Evolutionary conservation across 768 basidiomycete species (phyloP), one percentile per base, ranked within the genome.

Genomic region (Phylloporus sp.): DNA sequence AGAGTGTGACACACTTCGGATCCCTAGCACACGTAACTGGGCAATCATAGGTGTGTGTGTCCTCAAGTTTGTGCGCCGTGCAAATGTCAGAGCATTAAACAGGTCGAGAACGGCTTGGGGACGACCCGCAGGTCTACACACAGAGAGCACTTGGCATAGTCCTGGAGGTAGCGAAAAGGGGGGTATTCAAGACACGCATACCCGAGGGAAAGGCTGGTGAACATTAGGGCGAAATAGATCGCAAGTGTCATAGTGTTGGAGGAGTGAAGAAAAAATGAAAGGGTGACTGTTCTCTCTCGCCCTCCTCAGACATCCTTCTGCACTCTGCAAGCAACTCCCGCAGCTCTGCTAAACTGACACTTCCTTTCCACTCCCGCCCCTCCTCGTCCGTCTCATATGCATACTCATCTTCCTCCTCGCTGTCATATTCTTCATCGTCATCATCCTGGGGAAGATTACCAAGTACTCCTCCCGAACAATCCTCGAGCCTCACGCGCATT

Each of bases 1-100:
- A 12, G 95, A 97, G 68, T 83, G 83, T 49, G 95, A 98, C 69
- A 80, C 75, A 23, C 67, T 98, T 58, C 75, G 95, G 53, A 95
- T 98, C 12, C 95, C 95, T 1, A 92, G 89, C 66, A 97, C 95
- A 35, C 80, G 92, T 52, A 93, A 93, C 63, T 97, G 94, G 92
- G 90, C 87, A 0, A 78, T 97, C 45, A 70, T 95, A 27, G 94
- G 95, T 93, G 49, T 20, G 95, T 93, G 49, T 20, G 83, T 76
- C 20, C 24, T 5, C 35, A 2, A 15, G 8, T 29, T 49, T 27
- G 20, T 7, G 24, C 27, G 15, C 20, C 24, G 15, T n/a, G 5
- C 11, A 5, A 7, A 39, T 9, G 5, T 46, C 52, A 16, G 15
- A 23, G 28, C 44, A 12, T 5, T 23, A 42, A 47, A 31, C 50